Conservation (phyloP, 2,329 filamentous ascomycete genomes). For the Paraphoma chrysanthemicola region DNA sequence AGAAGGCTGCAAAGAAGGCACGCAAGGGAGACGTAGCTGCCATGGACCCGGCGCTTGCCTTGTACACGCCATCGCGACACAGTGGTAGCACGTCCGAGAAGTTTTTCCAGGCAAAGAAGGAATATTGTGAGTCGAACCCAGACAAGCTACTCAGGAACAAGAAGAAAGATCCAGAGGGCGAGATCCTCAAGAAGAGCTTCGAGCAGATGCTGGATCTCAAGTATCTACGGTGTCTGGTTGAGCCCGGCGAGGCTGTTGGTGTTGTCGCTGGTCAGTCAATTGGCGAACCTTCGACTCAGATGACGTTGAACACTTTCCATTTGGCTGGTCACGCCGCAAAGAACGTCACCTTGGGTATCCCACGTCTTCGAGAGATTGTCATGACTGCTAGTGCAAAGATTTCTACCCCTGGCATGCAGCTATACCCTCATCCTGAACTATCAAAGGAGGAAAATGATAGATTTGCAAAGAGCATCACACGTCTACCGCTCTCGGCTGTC, state of each 20-base stretch:
- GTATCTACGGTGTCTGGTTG: constrained; percentile 88
- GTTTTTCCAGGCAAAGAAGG: constrained; percentile 74
- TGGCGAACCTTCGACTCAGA: constrained; percentile 96
- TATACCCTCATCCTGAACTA: constrained; percentile 77
- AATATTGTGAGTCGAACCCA: constrained; percentile 80
- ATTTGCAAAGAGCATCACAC: constrained; percentile 92
- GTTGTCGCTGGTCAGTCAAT: constrained; percentile 97
- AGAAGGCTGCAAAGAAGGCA: constrained; percentile 77
- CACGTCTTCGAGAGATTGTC: constrained; percentile 93
- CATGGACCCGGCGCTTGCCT: constrained; percentile 77
- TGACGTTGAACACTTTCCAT: constrained; percentile 99
- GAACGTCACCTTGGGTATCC: constrained; percentile 98
- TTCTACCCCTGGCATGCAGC: constrained; percentile 88
- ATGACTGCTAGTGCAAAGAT: constrained; percentile 95
- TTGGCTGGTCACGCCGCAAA: constrained; percentile 97
- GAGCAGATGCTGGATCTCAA: constrained; percentile 88
- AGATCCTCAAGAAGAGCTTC: constrained; percentile 69
- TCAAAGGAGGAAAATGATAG: constrained; percentile 71
- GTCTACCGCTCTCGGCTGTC: constrained; percentile 82
- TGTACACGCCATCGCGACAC: constrained; percentile 77
- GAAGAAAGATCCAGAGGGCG: constrained; percentile 59
- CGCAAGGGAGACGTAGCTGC: constrained; percentile 72
- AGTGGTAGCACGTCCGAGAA: constrained; percentile 89
- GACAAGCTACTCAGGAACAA: constrained; percentile 66
- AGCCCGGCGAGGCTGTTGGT: constrained; percentile 94